Base-by-base conservation (phyloP, 352 stramenopile genomes). In the Pythium coloratum region DNA sequence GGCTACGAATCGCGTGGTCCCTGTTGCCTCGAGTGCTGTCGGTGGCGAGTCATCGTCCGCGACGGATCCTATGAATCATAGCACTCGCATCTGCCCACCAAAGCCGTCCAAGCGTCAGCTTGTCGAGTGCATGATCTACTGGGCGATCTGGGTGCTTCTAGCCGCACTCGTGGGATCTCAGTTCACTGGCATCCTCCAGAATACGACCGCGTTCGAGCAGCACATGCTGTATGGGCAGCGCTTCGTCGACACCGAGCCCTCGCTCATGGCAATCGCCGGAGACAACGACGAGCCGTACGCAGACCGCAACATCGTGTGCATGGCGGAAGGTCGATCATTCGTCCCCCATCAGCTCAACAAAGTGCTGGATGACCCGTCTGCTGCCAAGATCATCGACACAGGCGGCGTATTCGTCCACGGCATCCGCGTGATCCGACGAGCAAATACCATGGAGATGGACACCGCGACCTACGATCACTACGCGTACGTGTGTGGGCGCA, bases 231-330 rank as follows among this genome's bases (percentile, higher is more conserved):
- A 64, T 46, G 58, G 58, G 0, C 40, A 50, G 28, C 34, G 42
- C 58, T 6, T 46, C 13, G 12, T 40, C 16, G 26, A 55, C 16
- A 20, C 12, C 26, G 2, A 32, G 26, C 16, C 14, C 6, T 10
- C 14, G 4, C 50, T 18, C 7, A 56, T 34, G 28, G 3, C 50
- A 70, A 58, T 80, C 13, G 44, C 56, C 4, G 75, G 78, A 2
- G 32, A 57, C 2, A 86, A 78, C 59, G 77, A 86, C 30, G 59
- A 73, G 10, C 78, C 67, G 6, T 83, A 76, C 40, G 40, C 75
- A 4, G 77, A 82, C 55, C 75, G 77, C 2, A 58, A 68, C 8
- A 59, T 82, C 18, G 66, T 73, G 9, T 85, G 77, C 28, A 55
- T 67, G 0, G 36, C 59, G 5, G 53, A 70, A 2, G 71, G 66